These are phyloP conservation scores for Cucumis melo DNA, from an alignment of 306 rosid genomes.

Conservation along the genomic window DNA sequence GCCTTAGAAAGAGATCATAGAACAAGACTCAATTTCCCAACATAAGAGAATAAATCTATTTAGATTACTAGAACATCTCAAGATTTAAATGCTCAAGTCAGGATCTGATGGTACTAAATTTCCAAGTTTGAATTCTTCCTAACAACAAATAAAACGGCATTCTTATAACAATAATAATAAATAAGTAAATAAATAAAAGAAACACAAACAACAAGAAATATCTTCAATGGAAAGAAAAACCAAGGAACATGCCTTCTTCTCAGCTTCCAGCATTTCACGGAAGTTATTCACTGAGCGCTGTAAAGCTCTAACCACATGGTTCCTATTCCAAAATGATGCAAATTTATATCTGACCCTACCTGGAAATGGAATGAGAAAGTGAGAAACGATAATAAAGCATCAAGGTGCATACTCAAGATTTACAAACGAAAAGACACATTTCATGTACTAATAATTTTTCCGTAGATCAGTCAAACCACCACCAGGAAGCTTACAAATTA, in stretches of 20 bases:
- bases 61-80: not conserved
- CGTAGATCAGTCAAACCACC: not conserved
- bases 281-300: slow-evolving; percentile 60
- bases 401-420: not conserved
- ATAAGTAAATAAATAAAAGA: too few relatives aligned
- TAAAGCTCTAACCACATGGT: slow-evolving; percentile 71
- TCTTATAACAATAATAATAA: too few relatives aligned
- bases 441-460: not conserved
- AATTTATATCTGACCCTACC: slow-evolving; percentile 95
- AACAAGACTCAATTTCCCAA: not conserved
- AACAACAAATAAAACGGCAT: not conserved
- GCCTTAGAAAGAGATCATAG: not conserved
- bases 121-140: not conserved
- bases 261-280: slow-evolving; percentile 72
- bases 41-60: not conserved
- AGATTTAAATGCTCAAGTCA: not conserved
- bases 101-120: not conserved
- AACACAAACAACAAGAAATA: not conserved
- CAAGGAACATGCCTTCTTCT: slow-evolving; percentile 54
- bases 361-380: slow-evolving; percentile 34
- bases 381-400: slow-evolving; percentile 1
- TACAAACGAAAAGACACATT: not conserved
- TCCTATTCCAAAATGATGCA: slow-evolving; percentile 99
- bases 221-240: not conserved
- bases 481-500: not conserved